A percentile compares a stretch with the other conserved stretches of the same genome.
phyloP scores from a whole-genome alignment of 129 eudicot species.

The Gnaphalium uliginosum region DNA sequence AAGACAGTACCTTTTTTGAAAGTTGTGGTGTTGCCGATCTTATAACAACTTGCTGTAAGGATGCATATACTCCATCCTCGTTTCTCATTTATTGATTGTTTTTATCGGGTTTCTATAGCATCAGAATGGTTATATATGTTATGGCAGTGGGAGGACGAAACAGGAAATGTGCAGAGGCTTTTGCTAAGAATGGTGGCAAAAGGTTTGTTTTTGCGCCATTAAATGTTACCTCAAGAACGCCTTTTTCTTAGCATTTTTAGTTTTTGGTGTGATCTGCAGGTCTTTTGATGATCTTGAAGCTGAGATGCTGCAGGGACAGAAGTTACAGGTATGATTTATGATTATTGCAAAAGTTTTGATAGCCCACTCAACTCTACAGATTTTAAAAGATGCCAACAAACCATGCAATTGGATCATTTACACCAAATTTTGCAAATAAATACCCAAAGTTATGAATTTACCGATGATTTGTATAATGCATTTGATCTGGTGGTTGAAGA shows the following conservation, averaged over 20 bases:
- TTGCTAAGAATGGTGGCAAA: slow-evolving; percentile 85
- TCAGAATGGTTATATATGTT: slow-evolving; percentile 2
- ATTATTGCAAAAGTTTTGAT: not conserved
- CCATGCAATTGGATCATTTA: not conserved
- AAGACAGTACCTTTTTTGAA: slow-evolving; percentile 90
- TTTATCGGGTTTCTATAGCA: not conserved
- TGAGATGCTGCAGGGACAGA: slow-evolving; percentile 98
- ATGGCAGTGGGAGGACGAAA: slow-evolving; percentile 93
- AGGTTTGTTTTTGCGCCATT: slow-evolving; percentile 44
- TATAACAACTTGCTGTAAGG: slow-evolving; percentile 93
- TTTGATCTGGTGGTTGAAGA: not conserved
- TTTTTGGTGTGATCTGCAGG: slow-evolving; percentile 37
- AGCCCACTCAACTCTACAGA: not conserved
- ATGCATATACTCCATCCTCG: not conserved
- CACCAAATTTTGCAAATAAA: not conserved
- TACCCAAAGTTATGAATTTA: not conserved
- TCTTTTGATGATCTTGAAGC: slow-evolving; percentile 98
- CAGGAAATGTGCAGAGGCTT: slow-evolving; percentile 97
- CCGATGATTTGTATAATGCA: not conserved
- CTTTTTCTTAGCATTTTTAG: slow-evolving; percentile 17
- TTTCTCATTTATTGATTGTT: not conserved
- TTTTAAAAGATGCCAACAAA: not conserved
- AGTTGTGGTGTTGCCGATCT: slow-evolving; percentile 99
- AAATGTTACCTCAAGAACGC: not conserved
- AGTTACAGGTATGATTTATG: slow-evolving; percentile 67